A percentile compares a stretch with the other conserved stretches of the same genome.
phyloP scores from a whole-genome alignment of 257 asterid species.

The Solanum ossicruentum region DNA sequence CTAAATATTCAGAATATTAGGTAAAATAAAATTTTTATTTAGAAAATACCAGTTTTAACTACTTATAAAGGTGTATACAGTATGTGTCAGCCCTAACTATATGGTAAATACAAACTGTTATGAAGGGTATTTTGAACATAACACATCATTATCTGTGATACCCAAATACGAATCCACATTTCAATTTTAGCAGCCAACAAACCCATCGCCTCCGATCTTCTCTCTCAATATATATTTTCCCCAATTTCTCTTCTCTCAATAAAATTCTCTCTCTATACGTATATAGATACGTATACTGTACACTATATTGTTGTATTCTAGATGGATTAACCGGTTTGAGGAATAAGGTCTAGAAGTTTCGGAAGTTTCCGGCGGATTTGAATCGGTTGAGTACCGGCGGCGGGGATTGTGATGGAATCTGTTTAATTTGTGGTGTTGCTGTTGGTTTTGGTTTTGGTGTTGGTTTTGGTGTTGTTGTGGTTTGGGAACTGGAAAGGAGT shows the following conservation, averaged over 20 bases:
- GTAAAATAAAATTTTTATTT: no score
- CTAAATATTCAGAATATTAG: no score
- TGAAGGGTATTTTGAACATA: background rate
- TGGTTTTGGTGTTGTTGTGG: background rate
- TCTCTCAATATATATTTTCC: background rate
- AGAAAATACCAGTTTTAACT: background rate
- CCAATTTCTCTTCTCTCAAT: background rate
- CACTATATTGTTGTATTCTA: background rate
- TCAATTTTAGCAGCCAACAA: constrained; percentile 10
- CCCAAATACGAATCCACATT: constrained; percentile 17
- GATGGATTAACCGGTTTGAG: constrained; percentile 16
- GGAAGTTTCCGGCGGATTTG: constrained; percentile 2
- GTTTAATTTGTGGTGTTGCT: background rate
- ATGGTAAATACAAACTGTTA: background rate
- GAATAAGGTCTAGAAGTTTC: constrained; percentile 25
- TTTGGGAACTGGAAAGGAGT: background rate
- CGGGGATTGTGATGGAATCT: background rate
- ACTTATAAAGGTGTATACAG: background rate
- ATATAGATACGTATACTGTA: background rate
- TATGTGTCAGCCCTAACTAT: background rate
- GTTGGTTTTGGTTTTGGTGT: background rate
- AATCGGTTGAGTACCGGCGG: background rate
- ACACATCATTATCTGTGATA: background rate
- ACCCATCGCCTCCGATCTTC: constrained; percentile 21
- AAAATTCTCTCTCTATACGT: background rate